A percentile compares a stretch with the other conserved stretches of the same genome.
phyloP scores from a whole-genome alignment of 1,139 yeast species.

The Debaryomycetaceae sp. region DNA sequence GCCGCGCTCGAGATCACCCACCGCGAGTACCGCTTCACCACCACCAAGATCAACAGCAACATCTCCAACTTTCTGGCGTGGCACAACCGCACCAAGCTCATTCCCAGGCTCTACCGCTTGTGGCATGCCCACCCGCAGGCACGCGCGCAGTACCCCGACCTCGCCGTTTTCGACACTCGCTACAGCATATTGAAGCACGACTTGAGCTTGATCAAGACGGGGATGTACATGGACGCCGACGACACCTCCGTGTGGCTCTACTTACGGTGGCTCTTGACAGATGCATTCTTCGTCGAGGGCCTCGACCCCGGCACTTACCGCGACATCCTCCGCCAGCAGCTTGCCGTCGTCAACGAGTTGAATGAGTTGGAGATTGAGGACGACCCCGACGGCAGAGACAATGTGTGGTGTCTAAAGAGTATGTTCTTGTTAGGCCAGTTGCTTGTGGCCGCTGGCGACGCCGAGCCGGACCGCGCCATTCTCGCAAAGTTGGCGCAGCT shows the following conservation, averaged over 20 bases:
- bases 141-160: conserved; percentile 14
- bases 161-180: conserved; percentile 20
- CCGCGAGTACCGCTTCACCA: conserved; percentile 73
- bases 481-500: conserved; percentile 43
- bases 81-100: conserved; percentile 80
- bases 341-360: conserved; percentile 43
- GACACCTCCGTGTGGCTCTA: conserved; percentile 94
- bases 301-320: conserved; percentile 13
- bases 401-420: conserved; percentile 66
- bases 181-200: conserved; percentile 49
- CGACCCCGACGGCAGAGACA: conserved; percentile 47
- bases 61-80: conserved; percentile 94
- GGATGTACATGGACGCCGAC: conserved; percentile 88
- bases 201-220: conserved; percentile 67
- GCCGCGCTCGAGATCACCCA: conserved; percentile 24
- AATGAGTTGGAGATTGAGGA: conserved; percentile 60
- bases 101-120: conserved; percentile 45
- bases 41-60: conserved; percentile 70
- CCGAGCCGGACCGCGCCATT: conserved; percentile 18
- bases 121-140: conserved; percentile 12
- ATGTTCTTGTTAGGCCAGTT: conserved; percentile 41
- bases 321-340: conserved; percentile 35
- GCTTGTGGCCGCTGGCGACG: conserved; percentile 12
- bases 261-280: conserved; percentile 73
- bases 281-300: conserved; percentile 37